These are phyloP conservation scores for Blastomyces percursus DNA, from an alignment of 2,329 filamentous ascomycete species.

Conservation along the genomic window DNA sequence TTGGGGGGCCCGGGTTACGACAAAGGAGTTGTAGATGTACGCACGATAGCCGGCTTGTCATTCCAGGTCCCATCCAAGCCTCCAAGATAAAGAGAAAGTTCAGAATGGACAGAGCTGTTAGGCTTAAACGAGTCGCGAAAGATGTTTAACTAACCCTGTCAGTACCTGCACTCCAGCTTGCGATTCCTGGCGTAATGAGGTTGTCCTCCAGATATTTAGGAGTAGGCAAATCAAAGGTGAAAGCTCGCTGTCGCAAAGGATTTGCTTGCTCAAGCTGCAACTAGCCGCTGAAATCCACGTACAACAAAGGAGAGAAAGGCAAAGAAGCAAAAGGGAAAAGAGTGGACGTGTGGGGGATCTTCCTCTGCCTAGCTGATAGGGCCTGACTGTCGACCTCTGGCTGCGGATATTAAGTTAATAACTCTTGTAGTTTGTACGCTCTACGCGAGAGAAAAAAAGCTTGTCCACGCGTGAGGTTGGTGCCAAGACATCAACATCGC, in stretches of 20 bases:
- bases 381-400: not conserved
- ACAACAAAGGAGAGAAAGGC: not conserved
- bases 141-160: not conserved
- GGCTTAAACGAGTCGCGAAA: not conserved
- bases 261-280: not conserved
- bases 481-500: not conserved
- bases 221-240: not conserved
- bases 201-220: not conserved
- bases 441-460: not conserved
- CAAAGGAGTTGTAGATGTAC: not conserved
- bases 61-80: not conserved
- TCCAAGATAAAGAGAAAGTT: not conserved
- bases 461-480: not conserved
- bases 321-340: not conserved
- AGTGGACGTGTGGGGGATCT: not conserved
- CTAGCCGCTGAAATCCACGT: too few species aligned
- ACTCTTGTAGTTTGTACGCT: not conserved
- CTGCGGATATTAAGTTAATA: not conserved
- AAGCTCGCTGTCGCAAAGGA: not conserved
- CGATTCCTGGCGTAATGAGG: not conserved
- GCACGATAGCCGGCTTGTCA: not conserved
- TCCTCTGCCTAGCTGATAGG: not conserved
- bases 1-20: constrained; percentile 22
- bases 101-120: not conserved
- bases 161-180: not conserved